These are phyloP conservation scores for Trichomonas tenax DNA, from an alignment of 208 protist genomes.

Conservation along the genomic window DNA sequence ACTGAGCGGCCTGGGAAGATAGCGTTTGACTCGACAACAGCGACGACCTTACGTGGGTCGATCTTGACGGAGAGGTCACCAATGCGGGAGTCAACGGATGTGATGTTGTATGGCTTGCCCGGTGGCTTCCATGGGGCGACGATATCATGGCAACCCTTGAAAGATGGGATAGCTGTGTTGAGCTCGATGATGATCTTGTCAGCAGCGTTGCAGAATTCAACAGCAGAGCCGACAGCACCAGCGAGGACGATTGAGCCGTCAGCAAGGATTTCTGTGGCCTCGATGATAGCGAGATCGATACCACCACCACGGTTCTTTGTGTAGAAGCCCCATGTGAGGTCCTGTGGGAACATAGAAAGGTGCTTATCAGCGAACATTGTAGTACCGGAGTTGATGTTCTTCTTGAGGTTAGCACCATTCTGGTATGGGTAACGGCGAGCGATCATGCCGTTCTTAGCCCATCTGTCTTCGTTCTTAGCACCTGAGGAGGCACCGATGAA, in stretches of 20 bases:
- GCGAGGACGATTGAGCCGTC: neutral
- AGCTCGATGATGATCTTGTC: neutral
- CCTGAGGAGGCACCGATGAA: neutral
- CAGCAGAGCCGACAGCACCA: neutral
- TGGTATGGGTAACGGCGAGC: neutral
- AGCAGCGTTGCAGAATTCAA: neutral
- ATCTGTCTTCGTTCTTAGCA: neutral
- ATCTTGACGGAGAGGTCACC: neutral
- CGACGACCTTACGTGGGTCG: neutral
- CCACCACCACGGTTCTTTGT: neutral
- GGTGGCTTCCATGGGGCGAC: neutral
- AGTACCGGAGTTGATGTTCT: neutral
- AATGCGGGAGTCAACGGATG: neutral
- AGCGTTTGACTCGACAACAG: neutral
- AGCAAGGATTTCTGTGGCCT: neutral
- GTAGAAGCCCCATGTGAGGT: neutral
- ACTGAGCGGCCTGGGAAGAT: neutral
- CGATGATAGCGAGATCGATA: neutral
- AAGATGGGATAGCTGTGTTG: too few species aligned
- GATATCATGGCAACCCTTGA: neutral
- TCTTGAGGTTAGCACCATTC: neutral
- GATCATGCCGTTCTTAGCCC: neutral
- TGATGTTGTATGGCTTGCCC: neutral
- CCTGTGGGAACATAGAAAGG: neutral
- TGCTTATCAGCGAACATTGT: neutral